Percentiles rank a stretch among this genome's conserved stretches.
Conservation (phyloP, 169 alveolate species). For the Eimeria falciformis region DNA sequence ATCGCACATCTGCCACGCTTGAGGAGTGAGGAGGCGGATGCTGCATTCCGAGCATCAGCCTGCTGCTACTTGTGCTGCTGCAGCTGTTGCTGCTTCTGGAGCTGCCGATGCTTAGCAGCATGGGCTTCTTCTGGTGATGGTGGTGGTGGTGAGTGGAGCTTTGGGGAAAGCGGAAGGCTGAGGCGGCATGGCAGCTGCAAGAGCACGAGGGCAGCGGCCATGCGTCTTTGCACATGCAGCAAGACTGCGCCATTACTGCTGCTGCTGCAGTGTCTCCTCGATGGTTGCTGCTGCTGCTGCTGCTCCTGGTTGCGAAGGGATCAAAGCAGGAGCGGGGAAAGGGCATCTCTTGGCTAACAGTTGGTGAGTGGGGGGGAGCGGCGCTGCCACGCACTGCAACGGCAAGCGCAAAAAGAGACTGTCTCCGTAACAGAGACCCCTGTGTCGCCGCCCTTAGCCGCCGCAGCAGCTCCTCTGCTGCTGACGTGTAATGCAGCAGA, state of each 20-base stretch:
- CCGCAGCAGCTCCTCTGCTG: slow-evolving; percentile 47
- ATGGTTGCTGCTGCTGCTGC: slow-evolving; percentile 11
- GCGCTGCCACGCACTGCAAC: slow-evolving; percentile 53
- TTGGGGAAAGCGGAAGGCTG: neutral
- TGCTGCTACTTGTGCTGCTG: neutral
- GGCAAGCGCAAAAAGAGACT: slow-evolving; percentile 27
- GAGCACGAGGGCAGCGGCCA: slow-evolving; percentile 30
- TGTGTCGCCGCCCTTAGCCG: slow-evolving; percentile 55
- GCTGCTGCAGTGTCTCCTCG: neutral
- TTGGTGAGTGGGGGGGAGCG: slow-evolving; percentile 16
- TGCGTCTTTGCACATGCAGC: slow-evolving; percentile 40
- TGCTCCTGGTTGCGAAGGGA: neutral
- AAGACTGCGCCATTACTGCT: neutral
- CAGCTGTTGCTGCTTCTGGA: slow-evolving; percentile 2
- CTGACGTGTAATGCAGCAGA: slow-evolving; percentile 27
- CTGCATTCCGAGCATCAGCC: neutral
- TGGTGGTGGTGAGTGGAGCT: neutral
- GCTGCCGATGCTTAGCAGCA: neutral
- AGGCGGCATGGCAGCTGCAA: slow-evolving; percentile 35
- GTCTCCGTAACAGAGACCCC: slow-evolving; percentile 53
- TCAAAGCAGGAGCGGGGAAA: neutral
- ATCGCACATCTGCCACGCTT: slow-evolving; percentile 7
- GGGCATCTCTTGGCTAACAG: slow-evolving; percentile 28
- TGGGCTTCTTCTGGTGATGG: neutral
- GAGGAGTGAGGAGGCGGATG: neutral